Conservation (phyloP, 805 yeast genomes). For the Nematodospora valgi region DNA sequence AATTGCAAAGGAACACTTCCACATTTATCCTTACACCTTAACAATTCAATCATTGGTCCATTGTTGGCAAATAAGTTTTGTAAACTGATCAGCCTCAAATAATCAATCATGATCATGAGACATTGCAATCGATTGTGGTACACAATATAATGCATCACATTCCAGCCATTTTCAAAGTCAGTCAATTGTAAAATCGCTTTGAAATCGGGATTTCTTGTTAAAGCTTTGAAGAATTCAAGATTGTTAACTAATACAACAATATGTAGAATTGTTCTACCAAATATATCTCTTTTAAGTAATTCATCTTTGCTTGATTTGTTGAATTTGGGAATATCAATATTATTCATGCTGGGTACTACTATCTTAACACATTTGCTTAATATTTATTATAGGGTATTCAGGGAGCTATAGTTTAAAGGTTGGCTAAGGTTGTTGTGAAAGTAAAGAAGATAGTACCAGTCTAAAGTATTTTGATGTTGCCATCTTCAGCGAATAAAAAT, state of each 20-base stretch:
- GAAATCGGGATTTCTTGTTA: constrained; percentile 47
- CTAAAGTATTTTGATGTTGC: too few species aligned
- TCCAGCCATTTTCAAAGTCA: constrained; percentile 82
- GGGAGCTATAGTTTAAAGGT: too few species aligned
- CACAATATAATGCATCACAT: constrained; percentile 70
- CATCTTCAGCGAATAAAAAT: too few species aligned
- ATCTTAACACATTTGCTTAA: constrained; percentile 12
- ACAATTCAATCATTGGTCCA: constrained; percentile 9
- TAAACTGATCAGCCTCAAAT: constrained; percentile 13
- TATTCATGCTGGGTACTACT: constrained; percentile 8
- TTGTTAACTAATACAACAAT: constrained; percentile 49
- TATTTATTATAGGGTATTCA: too few species aligned
- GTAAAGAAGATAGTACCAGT: too few species aligned
- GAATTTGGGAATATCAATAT: constrained; percentile 5
- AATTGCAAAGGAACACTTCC: constrained; percentile 73
- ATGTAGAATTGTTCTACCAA: constrained; percentile 69
- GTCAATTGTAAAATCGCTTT: constrained; percentile 36
- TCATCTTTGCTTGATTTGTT: constrained; percentile 26
- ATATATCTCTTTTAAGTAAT: constrained; percentile 54
- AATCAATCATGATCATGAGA: constrained; percentile 39
- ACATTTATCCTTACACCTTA: constrained; percentile 64
- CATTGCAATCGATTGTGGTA: constrained; percentile 54
- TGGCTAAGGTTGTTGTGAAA: too few species aligned
- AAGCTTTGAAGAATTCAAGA: constrained; percentile 39
- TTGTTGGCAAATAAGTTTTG: constrained; percentile 5